Evolutionary conservation across 2,329 filamentous ascomycete species (phyloP).

Genomic region (Ceratocystis albifundus): DNA sequence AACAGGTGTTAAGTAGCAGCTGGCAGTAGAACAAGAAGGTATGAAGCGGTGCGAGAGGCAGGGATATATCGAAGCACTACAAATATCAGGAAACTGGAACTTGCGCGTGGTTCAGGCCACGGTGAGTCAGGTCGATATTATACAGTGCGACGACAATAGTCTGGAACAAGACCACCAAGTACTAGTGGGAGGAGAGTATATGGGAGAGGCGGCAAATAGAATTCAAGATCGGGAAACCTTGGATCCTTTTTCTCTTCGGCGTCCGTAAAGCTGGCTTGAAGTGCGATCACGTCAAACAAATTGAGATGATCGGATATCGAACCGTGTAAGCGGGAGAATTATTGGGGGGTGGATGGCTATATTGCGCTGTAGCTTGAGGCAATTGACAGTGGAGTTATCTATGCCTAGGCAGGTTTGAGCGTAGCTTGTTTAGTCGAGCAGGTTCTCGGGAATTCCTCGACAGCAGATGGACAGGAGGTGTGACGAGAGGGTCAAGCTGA

Average conservation of each 20-base stretch:
- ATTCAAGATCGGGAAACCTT: slow-evolving; percentile 25
- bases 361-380: slow-evolving; percentile 2
- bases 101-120: neutral
- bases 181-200: neutral
- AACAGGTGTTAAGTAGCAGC: neutral
- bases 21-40: neutral
- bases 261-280: slow-evolving; percentile 26
- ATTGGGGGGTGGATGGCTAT: neutral
- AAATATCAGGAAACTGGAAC: neutral
- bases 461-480: slow-evolving; percentile 29
- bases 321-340: neutral
- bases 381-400: neutral
- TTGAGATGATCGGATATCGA: slow-evolving; percentile 24
- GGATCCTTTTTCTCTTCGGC: slow-evolving; percentile 17
- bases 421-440: neutral
- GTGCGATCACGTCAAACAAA: slow-evolving; percentile 29
- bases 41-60: no score
- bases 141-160: neutral
- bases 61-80: neutral
- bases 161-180: neutral
- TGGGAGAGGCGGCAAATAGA: slow-evolving; percentile 25
- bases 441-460: slow-evolving; percentile 26
- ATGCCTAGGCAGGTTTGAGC: neutral
- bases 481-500: slow-evolving; percentile 27
- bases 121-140: neutral